Evolutionary conservation across 352 stramenopile species (phyloP), one percentile per base, ranked within the genome.

Genomic region (Blastocystis sp.): DNA sequence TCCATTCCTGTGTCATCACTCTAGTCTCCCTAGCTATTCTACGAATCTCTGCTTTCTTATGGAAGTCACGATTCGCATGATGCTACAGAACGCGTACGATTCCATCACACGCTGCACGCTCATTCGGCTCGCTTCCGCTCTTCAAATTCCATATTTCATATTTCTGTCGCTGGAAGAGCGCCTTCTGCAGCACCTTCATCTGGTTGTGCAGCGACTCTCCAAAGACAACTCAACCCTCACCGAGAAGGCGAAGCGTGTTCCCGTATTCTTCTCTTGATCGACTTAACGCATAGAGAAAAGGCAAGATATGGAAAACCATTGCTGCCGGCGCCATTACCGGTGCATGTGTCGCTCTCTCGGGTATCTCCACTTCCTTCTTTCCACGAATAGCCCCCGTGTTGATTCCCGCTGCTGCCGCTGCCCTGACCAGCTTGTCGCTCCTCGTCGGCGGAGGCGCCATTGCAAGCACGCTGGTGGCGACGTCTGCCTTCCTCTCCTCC

Each of bases 71-170:
- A 33, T 62, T 24, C 4, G 19, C 39, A 37, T 29, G 6, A 41
- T 80, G 16, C 45, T 80, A 37, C 13, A 19, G 33, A 80, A 80
- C 16, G 37, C 16, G n/a, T 80, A 80, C 39, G 69, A 80, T 61
- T 37, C 39, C 26, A 19, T 80, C 31, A 65, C 33, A 19, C 69
- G 69, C 39, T 62, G 39, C 12, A 62, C 63, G 24, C 29, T 80
- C 16, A 3, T 60, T 80, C 69, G 69, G 21, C 12, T 62, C 12
- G 50, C 33, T 2, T 10, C 21, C 31, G 39, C 13, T 19, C 9
- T 77, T 24, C 50, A 35, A 4, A 77, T 77, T 77, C 33, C 66
- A 2, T 45, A 50, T 41, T 24, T 29, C 31, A 21, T 41, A 29
- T 77, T 77, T 29, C 50, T 77, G 10, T 50, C 66, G 26, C 13